Conservation (phyloP, 768 basidiomycete genomes). For the Lactarius indigo region DNA sequence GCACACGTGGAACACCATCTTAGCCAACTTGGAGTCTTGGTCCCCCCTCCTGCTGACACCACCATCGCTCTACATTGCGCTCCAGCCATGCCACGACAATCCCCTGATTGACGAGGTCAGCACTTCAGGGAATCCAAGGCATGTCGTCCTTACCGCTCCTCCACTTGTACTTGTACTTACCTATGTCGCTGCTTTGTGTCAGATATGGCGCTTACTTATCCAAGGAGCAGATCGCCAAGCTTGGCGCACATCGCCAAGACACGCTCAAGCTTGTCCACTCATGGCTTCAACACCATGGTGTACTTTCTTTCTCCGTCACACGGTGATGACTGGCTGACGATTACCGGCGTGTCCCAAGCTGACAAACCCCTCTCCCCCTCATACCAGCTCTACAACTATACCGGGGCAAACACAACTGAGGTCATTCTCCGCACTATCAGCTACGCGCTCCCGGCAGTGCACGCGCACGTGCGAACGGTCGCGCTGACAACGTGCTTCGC, state of each 20-base stretch:
- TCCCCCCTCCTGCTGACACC: background rate
- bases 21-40: background rate
- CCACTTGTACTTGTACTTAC: background rate
- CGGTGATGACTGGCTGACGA: background rate
- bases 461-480: background rate
- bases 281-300: background rate
- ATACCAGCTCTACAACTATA: background rate
- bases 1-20: background rate
- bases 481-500: background rate
- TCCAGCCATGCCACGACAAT: background rate
- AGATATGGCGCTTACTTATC: background rate
- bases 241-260: background rate
- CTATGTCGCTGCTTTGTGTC: background rate
- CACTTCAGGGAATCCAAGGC: background rate
- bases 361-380: background rate
- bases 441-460: background rate
- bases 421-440: background rate
- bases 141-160: background rate
- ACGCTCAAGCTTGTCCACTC: background rate
- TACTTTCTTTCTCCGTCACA: background rate
- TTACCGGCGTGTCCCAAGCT: background rate
- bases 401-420: background rate
- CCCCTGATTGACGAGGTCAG: background rate
- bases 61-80: background rate
- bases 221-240: background rate